phyloP scores from a whole-genome alignment of 345 rosid genomes.

The Aethionema arabicum region DNA sequence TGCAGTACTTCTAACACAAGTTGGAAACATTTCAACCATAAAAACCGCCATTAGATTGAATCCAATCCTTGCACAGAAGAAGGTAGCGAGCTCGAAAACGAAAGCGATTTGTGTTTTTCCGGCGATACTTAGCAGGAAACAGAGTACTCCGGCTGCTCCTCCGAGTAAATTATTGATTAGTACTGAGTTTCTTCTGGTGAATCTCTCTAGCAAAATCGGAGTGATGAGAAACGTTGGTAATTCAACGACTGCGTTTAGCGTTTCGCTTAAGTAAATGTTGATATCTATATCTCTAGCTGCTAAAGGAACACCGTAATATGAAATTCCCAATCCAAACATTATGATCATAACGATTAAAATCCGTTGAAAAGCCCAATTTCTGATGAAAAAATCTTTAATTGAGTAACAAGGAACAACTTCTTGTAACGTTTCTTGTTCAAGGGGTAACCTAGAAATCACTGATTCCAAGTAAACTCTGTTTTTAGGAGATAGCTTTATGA shows the following conservation, averaged over 20 bases:
- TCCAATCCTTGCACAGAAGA: slow-evolving; percentile 46
- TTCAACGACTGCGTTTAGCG: slow-evolving; percentile 46
- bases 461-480: slow-evolving; percentile 28
- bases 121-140: slow-evolving; percentile 25
- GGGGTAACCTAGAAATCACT: slow-evolving; percentile 8
- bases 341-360: slow-evolving; percentile 34
- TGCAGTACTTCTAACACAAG: slow-evolving; percentile 49
- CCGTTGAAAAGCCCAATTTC: slow-evolving; percentile 31
- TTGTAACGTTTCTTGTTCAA: background rate
- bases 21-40: slow-evolving; percentile 52
- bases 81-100: slow-evolving; percentile 49
- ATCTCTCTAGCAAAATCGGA: slow-evolving; percentile 34
- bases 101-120: slow-evolving; percentile 19
- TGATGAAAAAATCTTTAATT: slow-evolving; percentile 21
- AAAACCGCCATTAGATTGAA: slow-evolving; percentile 45
- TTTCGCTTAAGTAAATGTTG: slow-evolving; percentile 41
- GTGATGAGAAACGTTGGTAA: slow-evolving; percentile 42
- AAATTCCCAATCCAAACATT: slow-evolving; percentile 47
- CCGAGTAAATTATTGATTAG: slow-evolving; percentile 35
- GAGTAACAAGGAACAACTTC: slow-evolving; percentile 22
- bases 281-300: slow-evolving; percentile 46
- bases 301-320: slow-evolving; percentile 47
- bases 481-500: slow-evolving; percentile 19
- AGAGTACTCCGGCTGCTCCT: slow-evolving; percentile 39
- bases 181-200: slow-evolving; percentile 42